These are phyloP conservation scores for Aspergillus sp. DNA, from an alignment of 2,329 filamentous ascomycete species.

Conservation along the genomic window DNA sequence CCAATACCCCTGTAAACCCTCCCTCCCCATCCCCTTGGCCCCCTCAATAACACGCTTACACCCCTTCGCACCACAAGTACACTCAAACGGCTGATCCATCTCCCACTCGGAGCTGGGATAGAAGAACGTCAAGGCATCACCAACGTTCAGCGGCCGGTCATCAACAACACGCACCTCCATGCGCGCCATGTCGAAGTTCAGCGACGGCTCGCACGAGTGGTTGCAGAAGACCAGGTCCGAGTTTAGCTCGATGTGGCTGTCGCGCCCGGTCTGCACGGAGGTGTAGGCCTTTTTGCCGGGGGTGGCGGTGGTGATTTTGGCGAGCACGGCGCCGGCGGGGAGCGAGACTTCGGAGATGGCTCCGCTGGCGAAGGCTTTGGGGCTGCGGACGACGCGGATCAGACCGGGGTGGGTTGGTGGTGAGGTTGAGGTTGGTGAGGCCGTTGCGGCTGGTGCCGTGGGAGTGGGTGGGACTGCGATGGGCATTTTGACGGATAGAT, in stretches of 20 bases:
- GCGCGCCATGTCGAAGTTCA: conserved; percentile 54
- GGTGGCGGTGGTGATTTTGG: conserved; percentile 47
- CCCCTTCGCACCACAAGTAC: conserved; percentile 38
- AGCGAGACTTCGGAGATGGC: conserved; percentile 52
- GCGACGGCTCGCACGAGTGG: conserved; percentile 54
- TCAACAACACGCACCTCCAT: conserved; percentile 42
- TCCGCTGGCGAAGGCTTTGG: conserved; percentile 36
- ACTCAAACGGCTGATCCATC: conserved; percentile 49
- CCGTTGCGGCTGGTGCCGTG: conserved; percentile 15
- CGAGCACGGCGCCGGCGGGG: conserved; percentile 51
- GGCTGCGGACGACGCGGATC: conserved; percentile 29
- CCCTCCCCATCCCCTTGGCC: conserved; percentile 35
- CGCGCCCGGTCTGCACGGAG: conserved; percentile 51
- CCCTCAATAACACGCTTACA: conserved; percentile 44
- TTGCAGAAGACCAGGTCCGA: conserved; percentile 59
- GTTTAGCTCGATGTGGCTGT: conserved; percentile 57
- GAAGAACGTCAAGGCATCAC: conserved; percentile 49
- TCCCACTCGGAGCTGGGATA: conserved; percentile 52
- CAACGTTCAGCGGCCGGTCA: conserved; percentile 17
- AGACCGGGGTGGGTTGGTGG: conserved; percentile 26
- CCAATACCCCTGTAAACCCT: conserved; percentile 39
- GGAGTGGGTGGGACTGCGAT: conserved; percentile 19
- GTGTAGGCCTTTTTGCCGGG: conserved; percentile 49
- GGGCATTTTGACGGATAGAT: conserved; percentile 12
- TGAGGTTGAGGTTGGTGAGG: background rate